Evolutionary conservation across 352 stramenopile species (phyloP).

Genomic region (Globisporangium takayamanum): DNA sequence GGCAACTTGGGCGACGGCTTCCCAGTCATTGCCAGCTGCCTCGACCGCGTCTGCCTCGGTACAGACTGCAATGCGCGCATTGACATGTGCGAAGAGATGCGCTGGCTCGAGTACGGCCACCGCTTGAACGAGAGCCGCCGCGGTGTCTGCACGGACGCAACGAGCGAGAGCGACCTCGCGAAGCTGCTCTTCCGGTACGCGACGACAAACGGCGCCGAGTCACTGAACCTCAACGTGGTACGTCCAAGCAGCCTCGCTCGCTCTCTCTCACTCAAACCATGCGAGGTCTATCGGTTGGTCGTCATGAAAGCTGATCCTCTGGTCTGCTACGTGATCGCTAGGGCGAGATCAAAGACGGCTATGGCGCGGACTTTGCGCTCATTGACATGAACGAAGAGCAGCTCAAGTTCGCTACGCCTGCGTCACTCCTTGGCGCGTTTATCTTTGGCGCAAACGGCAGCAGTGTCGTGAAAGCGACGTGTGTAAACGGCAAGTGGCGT

Average conservation of each 20-base stretch:
- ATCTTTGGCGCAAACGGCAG: slow-evolving; percentile 67
- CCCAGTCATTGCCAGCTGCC: slow-evolving; percentile 57
- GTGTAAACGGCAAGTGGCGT: slow-evolving; percentile 65
- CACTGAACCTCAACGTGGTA: slow-evolving; percentile 67
- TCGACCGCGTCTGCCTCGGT: slow-evolving; percentile 57
- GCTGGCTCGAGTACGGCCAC: slow-evolving; percentile 73
- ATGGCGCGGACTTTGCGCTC: slow-evolving; percentile 61
- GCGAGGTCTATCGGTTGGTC: background rate
- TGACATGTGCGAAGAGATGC: slow-evolving; percentile 83
- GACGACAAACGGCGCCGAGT: slow-evolving; percentile 56
- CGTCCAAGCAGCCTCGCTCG: slow-evolving; percentile 5
- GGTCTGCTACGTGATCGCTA: slow-evolving; percentile 9
- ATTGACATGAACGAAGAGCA: slow-evolving; percentile 67
- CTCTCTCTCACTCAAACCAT: background rate
- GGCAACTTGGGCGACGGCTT: slow-evolving; percentile 70
- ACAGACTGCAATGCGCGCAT: slow-evolving; percentile 77
- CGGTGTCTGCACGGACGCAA: slow-evolving; percentile 54
- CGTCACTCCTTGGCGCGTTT: slow-evolving; percentile 58
- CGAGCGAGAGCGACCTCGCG: slow-evolving; percentile 45
- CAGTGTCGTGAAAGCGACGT: slow-evolving; percentile 66
- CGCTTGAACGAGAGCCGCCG: slow-evolving; percentile 55
- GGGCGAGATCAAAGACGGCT: slow-evolving; percentile 63
- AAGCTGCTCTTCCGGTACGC: slow-evolving; percentile 64
- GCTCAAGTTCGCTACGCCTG: slow-evolving; percentile 50
- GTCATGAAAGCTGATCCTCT: no score